These are phyloP conservation scores for Coemansia umbellata DNA, from an alignment of 192 early-diverging fungal species.

Conservation along the genomic window DNA sequence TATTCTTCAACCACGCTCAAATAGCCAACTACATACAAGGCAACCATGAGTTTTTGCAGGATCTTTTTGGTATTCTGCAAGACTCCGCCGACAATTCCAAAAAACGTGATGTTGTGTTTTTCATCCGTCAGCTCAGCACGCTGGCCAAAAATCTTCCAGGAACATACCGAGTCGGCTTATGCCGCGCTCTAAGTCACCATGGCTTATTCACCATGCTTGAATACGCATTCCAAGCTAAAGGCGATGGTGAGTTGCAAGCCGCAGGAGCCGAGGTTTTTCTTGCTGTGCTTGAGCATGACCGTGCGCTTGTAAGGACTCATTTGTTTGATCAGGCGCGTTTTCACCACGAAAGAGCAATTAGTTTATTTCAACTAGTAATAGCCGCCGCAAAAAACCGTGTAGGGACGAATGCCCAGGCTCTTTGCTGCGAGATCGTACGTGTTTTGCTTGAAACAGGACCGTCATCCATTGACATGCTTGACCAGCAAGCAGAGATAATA, in stretches of 20 bases:
- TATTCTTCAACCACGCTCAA: slow-evolving; percentile 81
- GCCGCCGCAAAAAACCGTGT: slow-evolving; percentile 57
- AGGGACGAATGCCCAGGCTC: slow-evolving; percentile 64
- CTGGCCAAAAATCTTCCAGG: slow-evolving; percentile 71
- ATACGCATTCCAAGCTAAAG: slow-evolving; percentile 55
- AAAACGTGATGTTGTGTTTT: slow-evolving; percentile 73
- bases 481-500: slow-evolving; percentile 22
- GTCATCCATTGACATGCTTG: slow-evolving; percentile 7
- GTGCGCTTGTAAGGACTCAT: slow-evolving; percentile 67
- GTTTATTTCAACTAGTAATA: slow-evolving; percentile 68
- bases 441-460: slow-evolving; percentile 64
- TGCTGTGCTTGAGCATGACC: slow-evolving; percentile 75
- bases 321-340: slow-evolving; percentile 61
- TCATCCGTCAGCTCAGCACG: slow-evolving; percentile 75
- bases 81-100: slow-evolving; percentile 12
- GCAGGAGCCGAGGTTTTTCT: slow-evolving; percentile 68
- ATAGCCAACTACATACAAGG: slow-evolving; percentile 73
- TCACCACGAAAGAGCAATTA: slow-evolving; percentile 18
- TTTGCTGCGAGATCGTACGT: slow-evolving; percentile 73
- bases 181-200: slow-evolving; percentile 65
- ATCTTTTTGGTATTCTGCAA: slow-evolving; percentile 68
- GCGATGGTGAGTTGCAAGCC: slow-evolving; percentile 54
- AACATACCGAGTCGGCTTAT: slow-evolving; percentile 56
- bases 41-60: slow-evolving; percentile 63
- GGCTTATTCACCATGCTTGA: slow-evolving; percentile 81